Evolutionary conservation across 495 filamentous ascomycete species (phyloP).

Genomic region (Physcia stellaris): DNA sequence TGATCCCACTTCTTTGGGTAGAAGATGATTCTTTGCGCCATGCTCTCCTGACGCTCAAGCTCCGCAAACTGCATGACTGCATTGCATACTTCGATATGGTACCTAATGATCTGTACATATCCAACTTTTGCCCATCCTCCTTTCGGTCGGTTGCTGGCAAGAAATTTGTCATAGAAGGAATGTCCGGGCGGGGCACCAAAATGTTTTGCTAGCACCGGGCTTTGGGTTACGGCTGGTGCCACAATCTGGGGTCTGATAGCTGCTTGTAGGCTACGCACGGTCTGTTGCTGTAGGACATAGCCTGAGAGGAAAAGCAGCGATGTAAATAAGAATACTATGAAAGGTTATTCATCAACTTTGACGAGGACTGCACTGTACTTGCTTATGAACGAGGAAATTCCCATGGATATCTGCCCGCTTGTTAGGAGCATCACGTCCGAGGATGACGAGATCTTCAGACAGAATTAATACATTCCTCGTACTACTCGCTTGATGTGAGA

Average conservation of each 20-base stretch:
- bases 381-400: slow-evolving; percentile 15
- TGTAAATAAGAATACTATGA: slow-evolving; percentile 42
- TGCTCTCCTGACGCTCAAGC: slow-evolving; percentile 26
- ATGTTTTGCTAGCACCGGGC: slow-evolving; percentile 13
- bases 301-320: slow-evolving; percentile 54
- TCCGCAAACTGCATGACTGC: slow-evolving; percentile 32
- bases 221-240: slow-evolving; percentile 2
- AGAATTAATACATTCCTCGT: too few species aligned
- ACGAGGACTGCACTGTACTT: not conserved
- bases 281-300: slow-evolving; percentile 58
- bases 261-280: slow-evolving; percentile 46
- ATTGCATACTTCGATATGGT: slow-evolving; percentile 29
- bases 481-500: too few species aligned
- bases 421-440: slow-evolving; percentile 13
- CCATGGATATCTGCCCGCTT: slow-evolving; percentile 17
- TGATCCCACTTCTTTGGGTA: slow-evolving; percentile 30
- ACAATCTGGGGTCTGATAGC: slow-evolving; percentile 25
- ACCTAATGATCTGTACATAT: slow-evolving; percentile 28
- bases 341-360: not conserved
- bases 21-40: slow-evolving; percentile 27
- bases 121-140: slow-evolving; percentile 23
- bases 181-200: slow-evolving; percentile 17
- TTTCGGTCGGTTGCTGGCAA: slow-evolving; percentile 21
- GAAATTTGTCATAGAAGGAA: slow-evolving; percentile 20
- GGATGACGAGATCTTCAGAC: too few species aligned